Percentiles rank a stretch among this genome's conserved stretches.
Conservation (phyloP, 176 grass and related monocot species). For the Oryza glaberrima region DNA sequence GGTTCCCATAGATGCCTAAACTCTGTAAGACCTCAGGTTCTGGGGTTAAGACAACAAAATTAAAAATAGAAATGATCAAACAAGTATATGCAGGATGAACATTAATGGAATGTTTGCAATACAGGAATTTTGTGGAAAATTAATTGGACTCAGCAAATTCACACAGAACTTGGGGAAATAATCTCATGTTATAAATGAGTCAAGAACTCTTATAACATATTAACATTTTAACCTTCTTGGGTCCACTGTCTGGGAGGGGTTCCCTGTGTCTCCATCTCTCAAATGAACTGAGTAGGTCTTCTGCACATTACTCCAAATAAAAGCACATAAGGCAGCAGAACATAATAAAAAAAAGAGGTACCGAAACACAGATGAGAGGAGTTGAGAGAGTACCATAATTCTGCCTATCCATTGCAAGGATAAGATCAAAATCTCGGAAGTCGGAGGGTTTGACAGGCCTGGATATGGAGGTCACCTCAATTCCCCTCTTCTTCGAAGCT, state of each 20-base stretch:
- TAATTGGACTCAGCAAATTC: not conserved
- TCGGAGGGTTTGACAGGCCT: slow-evolving; percentile 81
- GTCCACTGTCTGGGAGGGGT: slow-evolving; percentile 69
- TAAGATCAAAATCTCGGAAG: slow-evolving; percentile 88
- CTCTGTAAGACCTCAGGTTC: not conserved
- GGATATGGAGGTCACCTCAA: slow-evolving; percentile 93
- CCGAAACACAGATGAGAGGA: slow-evolving; percentile 12
- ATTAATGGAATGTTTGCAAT: not conserved
- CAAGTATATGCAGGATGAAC: not conserved
- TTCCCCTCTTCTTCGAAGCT: slow-evolving; percentile 75
- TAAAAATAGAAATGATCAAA: slow-evolving; percentile 17
- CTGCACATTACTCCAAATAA: slow-evolving; percentile 48
- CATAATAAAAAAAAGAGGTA: slow-evolving; percentile 6
- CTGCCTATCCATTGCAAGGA: slow-evolving; percentile 97
- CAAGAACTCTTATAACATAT: slow-evolving; percentile 23
- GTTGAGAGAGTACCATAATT: slow-evolving; percentile 65
- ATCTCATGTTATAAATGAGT: not conserved
- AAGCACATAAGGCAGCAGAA: slow-evolving; percentile 25
- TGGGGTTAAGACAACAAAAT: not conserved
- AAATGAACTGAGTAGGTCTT: slow-evolving; percentile 86
- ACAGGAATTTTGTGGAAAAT: not conserved
- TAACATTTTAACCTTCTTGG: slow-evolving; percentile 69
- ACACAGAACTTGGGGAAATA: not conserved
- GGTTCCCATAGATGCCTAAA: not conserved
- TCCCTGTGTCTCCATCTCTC: slow-evolving; percentile 90